Base-by-base conservation (phyloP, 345 rosid genomes). In the Limnanthes douglasii region DNA sequence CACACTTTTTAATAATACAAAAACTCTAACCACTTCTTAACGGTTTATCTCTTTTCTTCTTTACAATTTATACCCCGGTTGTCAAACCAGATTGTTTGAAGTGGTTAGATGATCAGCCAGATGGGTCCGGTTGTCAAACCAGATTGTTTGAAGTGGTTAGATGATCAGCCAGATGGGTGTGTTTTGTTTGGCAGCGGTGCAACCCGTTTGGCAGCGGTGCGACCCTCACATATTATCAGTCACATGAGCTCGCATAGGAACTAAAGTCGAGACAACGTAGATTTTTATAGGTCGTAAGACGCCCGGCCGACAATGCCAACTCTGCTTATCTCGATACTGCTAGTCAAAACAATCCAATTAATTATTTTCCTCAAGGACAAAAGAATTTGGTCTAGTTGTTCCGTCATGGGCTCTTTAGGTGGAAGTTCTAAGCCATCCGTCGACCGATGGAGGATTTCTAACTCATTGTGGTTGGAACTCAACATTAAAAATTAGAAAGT, bases 141-240 rank as follows among this genome's bases (percentile, higher is more conserved):
- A 5, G 53, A 37, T 18, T 63, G 68, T 49, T 20, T 61, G 2
- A 18, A 15, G 0, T 83, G 95, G 86, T 38, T 78, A 7, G 65
- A 70, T 41, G 11, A 5, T 9, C 78, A 75, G 31, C 72, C 81
- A 0, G 1, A 5, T 4, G 62, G 59, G 15, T 75, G 80, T 8
- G 80, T 72, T 21, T 22, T 83, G 2, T 72, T 78, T 27, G 95
- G 95, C 7, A 78, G 93, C 11, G 84, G 84, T 0, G 86, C 83
- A 1, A n/a, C n/a, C n/a, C n/a, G n/a, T n/a, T n/a, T n/a, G n/a
- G n/a, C n/a, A n/a, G n/a, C n/a, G n/a, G n/a, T n/a, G n/a, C n/a
- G n/a, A 64, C 83, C 2, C 44, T 70, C 0, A 47, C 80, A 4
- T 6, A n/a, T 11, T 41, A 39, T 12, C 60, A 54, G n/a, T 10